phyloP scores from a whole-genome alignment of 2,329 filamentous ascomycete species.

The Hypoxylon sp. region DNA sequence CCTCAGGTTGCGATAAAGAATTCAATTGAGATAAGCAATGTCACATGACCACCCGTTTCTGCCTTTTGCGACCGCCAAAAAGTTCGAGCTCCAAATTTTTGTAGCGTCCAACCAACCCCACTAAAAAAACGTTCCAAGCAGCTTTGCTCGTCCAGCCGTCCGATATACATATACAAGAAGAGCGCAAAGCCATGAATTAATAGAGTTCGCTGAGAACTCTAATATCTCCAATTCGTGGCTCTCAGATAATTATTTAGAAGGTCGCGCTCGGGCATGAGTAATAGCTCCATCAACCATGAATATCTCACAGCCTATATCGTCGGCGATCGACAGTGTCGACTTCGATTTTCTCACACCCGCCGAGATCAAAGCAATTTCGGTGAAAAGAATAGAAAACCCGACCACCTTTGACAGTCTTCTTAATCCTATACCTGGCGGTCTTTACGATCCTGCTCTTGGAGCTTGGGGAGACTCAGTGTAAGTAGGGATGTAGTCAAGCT shows the following conservation, averaged over 20 bases:
- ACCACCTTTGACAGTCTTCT: slow-evolving; percentile 94
- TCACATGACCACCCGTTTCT: slow-evolving; percentile 52
- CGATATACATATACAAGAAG: slow-evolving; percentile 24
- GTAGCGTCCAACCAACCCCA: slow-evolving; percentile 30
- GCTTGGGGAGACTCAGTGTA: slow-evolving; percentile 90
- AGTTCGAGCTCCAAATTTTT: slow-evolving; percentile 49
- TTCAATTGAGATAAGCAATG: slow-evolving; percentile 25
- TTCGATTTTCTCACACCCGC: slow-evolving; percentile 86
- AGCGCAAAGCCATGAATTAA: slow-evolving; percentile 35
- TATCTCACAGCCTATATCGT: slow-evolving; percentile 85
- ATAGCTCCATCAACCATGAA: slow-evolving; percentile 66
- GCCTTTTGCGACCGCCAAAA: slow-evolving; percentile 64
- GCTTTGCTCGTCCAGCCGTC: slow-evolving; percentile 29
- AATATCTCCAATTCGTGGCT: not conserved
- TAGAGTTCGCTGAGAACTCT: slow-evolving; percentile 29
- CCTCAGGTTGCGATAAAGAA: slow-evolving; percentile 10
- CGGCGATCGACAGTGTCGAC: slow-evolving; percentile 87
- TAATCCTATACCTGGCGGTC: slow-evolving; percentile 88
- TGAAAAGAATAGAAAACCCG: slow-evolving; percentile 93
- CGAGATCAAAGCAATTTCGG: slow-evolving; percentile 90
- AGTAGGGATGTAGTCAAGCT: slow-evolving; percentile 54
- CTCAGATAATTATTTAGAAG: not conserved
- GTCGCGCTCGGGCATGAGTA: slow-evolving; percentile 25
- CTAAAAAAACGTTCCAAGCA: slow-evolving; percentile 36
- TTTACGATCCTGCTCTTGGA: slow-evolving; percentile 93